Evolutionary conservation across 2,329 filamentous ascomycete genomes (phyloP).

Genomic region (Parafenestella ontariensis): DNA sequence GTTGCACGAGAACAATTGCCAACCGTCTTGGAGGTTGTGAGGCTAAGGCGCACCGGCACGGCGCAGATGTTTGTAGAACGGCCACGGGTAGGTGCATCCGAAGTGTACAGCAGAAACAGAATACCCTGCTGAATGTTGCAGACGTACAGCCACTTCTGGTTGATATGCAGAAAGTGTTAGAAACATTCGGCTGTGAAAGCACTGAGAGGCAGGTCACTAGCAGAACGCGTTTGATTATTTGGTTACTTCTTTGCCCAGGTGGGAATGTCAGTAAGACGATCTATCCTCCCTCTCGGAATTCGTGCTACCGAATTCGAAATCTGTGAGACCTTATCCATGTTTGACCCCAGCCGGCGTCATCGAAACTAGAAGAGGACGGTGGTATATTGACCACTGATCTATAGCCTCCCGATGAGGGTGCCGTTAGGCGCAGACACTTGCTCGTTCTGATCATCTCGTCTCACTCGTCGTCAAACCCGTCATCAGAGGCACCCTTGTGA

Average conservation of each 20-base stretch:
- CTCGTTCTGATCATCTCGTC: background rate
- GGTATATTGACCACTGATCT: background rate
- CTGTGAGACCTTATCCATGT: background rate
- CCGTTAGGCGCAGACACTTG: background rate
- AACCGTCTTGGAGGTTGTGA: constrained; percentile 1
- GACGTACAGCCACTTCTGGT: too few species aligned
- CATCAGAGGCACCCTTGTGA: constrained; percentile 15
- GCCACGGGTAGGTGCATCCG: background rate
- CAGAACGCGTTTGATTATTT: too few species aligned
- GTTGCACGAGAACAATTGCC: constrained; percentile 3
- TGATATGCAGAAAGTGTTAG: too few species aligned
- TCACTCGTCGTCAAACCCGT: constrained; percentile 26
- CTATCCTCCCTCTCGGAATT: too few species aligned
- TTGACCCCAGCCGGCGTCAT: background rate
- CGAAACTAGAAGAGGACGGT: too few species aligned
- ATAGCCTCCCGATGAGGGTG: background rate
- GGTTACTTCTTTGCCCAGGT: too few species aligned
- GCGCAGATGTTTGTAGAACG: constrained; percentile 3
- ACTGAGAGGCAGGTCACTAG: too few species aligned
- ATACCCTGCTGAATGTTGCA: too few species aligned
- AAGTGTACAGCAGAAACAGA: too few species aligned
- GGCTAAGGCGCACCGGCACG: background rate
- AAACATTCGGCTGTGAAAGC: background rate
- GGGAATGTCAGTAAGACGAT: too few species aligned
- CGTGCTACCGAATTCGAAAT: background rate